Percentiles rank a stretch among this genome's conserved stretches.
phyloP scores from a whole-genome alignment of 139 green algal genomes.

The Chlamydomonas sp. region DNA sequence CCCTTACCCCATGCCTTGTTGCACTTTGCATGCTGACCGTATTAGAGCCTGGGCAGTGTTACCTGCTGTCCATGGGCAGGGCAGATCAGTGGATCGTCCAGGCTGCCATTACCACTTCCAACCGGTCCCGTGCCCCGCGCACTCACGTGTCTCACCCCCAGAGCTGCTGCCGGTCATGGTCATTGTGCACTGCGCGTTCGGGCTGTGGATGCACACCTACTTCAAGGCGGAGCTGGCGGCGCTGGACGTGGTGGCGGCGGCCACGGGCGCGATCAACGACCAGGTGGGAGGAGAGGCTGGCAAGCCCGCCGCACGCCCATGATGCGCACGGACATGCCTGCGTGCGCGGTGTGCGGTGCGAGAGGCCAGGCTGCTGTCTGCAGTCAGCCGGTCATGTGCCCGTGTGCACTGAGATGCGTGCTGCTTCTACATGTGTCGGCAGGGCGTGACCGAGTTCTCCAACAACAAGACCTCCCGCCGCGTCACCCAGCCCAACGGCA shows the following conservation, averaged over 20 bases:
- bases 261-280: neutral
- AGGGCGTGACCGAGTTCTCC: slow-evolving; percentile 19
- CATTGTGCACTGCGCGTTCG: slow-evolving; percentile 56
- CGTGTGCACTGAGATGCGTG: neutral
- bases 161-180: slow-evolving; percentile 56
- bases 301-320: no score
- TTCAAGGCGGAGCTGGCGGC: slow-evolving; percentile 29
- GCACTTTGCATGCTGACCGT: no score
- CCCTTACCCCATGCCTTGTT: no score
- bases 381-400: neutral
- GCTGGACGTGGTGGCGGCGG: neutral
- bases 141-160: slow-evolving; percentile 3
- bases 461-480: slow-evolving; percentile 1
- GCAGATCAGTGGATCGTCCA: no score
- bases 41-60: no score
- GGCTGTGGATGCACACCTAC: slow-evolving; percentile 71
- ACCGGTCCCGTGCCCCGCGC: no score
- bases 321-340: no score
- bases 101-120: no score
- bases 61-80: no score
- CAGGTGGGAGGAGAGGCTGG: neutral
- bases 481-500: slow-evolving; percentile 60
- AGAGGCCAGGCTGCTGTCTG: neutral
- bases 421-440: neutral
- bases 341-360: no score